Evolutionary conservation across 179 eudicot species (phyloP).

Genomic region (Vitellaria paradoxa): DNA sequence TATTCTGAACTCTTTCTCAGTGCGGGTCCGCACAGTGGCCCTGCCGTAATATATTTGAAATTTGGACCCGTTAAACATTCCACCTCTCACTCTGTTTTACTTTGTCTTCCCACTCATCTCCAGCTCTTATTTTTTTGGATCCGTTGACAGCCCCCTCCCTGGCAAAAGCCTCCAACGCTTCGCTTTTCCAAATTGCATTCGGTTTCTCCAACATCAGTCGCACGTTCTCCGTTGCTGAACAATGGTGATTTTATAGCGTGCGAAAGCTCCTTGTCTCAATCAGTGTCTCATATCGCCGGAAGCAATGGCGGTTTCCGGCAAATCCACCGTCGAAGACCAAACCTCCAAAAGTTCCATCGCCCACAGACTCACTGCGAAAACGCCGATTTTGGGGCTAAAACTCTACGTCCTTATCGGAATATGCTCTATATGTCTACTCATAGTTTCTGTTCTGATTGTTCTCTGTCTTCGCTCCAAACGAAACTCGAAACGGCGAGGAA

Average conservation of each 20-base stretch:
- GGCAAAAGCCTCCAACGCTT: neutral
- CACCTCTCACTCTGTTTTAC: neutral
- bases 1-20: no score
- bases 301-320: slow-evolving; percentile 24
- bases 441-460: slow-evolving; percentile 23
- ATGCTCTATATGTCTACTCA: slow-evolving; percentile 8
- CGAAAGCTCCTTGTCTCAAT: neutral
- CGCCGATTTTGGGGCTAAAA: slow-evolving; percentile 53
- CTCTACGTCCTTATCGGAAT: slow-evolving; percentile 44
- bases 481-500: slow-evolving; percentile 27
- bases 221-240: neutral
- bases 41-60: neutral
- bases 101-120: neutral
- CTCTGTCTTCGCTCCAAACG: slow-evolving; percentile 33
- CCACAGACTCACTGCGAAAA: slow-evolving; percentile 34
- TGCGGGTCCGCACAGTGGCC: neutral
- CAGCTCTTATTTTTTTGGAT: neutral
- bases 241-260: neutral
- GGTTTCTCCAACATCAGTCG: neutral
- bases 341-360: slow-evolving; percentile 9
- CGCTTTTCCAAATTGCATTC: neutral
- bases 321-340: neutral
- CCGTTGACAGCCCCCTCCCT: neutral
- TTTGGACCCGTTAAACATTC: neutral
- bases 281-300: slow-evolving; percentile 8